Evolutionary conservation across 345 rosid genomes (phyloP).

Genomic region (Heritiera littoralis): DNA sequence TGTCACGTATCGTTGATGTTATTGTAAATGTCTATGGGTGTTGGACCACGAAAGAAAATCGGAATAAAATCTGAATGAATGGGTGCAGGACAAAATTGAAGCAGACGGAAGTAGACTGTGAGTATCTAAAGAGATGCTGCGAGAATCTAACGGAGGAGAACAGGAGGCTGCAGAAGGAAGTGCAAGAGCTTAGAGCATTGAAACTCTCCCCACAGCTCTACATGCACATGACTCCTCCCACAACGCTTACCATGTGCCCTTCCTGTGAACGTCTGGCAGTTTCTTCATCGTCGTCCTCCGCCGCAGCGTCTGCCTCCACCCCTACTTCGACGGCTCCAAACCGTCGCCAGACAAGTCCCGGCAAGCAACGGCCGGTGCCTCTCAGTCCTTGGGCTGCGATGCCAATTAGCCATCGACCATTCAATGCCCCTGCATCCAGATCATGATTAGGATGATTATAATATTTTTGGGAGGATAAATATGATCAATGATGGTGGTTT

Average conservation of each 20-base stretch:
- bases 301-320: constrained; percentile 4
- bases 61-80: constrained; percentile 3
- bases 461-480: neutral
- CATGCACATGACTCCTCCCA: constrained; percentile 90
- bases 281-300: constrained; percentile 35
- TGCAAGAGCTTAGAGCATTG: constrained; percentile 76
- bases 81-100: constrained; percentile 75
- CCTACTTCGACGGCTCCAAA: constrained; percentile 21
- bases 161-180: constrained; percentile 78
- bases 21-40: constrained; percentile 1
- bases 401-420: constrained; percentile 35
- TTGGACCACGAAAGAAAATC: constrained; percentile 19
- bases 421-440: constrained; percentile 33
- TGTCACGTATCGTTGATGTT: no score
- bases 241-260: constrained; percentile 89
- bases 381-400: constrained; percentile 55
- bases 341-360: constrained; percentile 22
- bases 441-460: constrained; percentile 13
- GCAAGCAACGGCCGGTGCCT: constrained; percentile 23
- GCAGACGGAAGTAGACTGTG: constrained; percentile 93
- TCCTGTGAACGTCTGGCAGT: constrained; percentile 76
- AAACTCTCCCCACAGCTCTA: constrained; percentile 81
- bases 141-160: constrained; percentile 82
- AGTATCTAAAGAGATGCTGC: constrained; percentile 70
- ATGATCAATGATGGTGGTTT: no score